A percentile compares a stretch with the other conserved stretches of the same genome.
These are phyloP conservation scores for Tieghemiomyces parasiticus DNA, from an alignment of 192 early-diverging fungal species.

Conservation along the genomic window DNA sequence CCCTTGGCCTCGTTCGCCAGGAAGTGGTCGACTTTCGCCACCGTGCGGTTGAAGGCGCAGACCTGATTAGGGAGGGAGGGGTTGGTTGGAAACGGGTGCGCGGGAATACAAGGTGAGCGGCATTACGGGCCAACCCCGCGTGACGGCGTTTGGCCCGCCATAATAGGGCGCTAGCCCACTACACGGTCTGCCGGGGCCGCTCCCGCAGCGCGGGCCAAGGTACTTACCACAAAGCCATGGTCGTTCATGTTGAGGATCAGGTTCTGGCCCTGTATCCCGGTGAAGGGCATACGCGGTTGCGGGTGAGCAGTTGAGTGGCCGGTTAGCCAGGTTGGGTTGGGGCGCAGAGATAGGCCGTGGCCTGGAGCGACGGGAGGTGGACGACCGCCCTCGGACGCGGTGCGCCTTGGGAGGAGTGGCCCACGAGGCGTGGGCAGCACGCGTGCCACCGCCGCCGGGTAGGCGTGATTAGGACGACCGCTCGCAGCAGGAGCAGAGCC, in stretches of 20 bases:
- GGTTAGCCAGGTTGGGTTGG: not conserved
- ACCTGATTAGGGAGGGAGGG: no score
- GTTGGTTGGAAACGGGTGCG: no score
- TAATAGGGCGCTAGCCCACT: no score
- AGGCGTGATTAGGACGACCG: not conserved
- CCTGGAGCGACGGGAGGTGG: not conserved
- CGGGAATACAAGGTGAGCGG: no score
- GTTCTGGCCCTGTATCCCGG: constrained; percentile 75
- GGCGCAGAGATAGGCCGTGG: not conserved
- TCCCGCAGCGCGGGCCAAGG: no score
- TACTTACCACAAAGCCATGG: constrained; percentile 66
- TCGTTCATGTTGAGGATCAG: constrained; percentile 98
- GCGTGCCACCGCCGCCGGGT: not conserved
- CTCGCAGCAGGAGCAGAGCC: not conserved
- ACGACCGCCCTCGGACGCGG: not conserved
- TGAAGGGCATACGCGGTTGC: not conserved
- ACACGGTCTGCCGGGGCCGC: no score
- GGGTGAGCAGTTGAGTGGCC: not conserved
- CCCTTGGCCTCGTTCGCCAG: constrained; percentile 95
- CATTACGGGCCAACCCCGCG: no score
- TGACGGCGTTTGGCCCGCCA: no score
- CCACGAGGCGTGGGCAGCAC: not conserved
- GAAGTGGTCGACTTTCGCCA: constrained; percentile 88
- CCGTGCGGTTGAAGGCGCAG: constrained; percentile 93
- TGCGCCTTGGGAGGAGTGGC: not conserved